These are phyloP conservation scores for Tricholomella constricta DNA, from an alignment of 768 basidiomycete species.

Conservation along the genomic window DNA sequence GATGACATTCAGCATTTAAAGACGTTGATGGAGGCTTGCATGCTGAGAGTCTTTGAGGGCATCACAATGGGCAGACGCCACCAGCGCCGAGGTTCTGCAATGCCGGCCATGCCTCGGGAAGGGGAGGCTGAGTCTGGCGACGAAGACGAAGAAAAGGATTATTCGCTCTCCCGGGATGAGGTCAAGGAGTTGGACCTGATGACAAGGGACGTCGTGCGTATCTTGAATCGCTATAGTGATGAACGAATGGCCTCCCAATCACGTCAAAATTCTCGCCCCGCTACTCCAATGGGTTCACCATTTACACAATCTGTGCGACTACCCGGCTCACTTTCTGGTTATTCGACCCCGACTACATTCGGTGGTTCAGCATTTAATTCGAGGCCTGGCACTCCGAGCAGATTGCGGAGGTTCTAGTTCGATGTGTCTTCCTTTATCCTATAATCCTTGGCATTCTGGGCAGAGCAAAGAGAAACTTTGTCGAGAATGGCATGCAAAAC, in stretches of 20 bases:
- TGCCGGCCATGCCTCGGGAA: conserved; percentile 42
- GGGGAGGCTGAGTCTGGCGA: conserved; percentile 61
- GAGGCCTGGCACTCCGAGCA: conserved; percentile 66
- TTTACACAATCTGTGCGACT: conserved; percentile 37
- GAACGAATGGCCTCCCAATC: conserved; percentile 64
- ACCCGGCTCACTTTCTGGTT: conserved; percentile 50
- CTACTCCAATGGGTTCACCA: conserved; percentile 63
- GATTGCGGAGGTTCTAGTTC: conserved; percentile 40
- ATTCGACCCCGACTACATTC: conserved; percentile 52
- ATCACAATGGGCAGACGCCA: conserved; percentile 53
- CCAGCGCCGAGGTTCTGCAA: conserved; percentile 25
- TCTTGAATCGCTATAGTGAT: conserved; percentile 70
- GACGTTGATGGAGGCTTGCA: conserved; percentile 74
- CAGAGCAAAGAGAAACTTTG: not conserved
- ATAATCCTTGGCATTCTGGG: not conserved
- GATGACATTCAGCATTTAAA: conserved; percentile 87
- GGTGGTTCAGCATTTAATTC: conserved; percentile 50
- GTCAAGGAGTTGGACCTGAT: conserved; percentile 74
- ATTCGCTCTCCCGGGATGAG: conserved; percentile 66
- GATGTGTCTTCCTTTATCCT: not conserved
- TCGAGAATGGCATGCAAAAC: not conserved
- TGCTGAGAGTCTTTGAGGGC: conserved; percentile 91
- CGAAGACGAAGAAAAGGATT: conserved; percentile 52
- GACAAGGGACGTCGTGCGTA: conserved; percentile 71
- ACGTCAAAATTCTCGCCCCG: conserved; percentile 62